Conservation (phyloP, 805 yeast genomes). For the Naumovozyma dairenensis region DNA sequence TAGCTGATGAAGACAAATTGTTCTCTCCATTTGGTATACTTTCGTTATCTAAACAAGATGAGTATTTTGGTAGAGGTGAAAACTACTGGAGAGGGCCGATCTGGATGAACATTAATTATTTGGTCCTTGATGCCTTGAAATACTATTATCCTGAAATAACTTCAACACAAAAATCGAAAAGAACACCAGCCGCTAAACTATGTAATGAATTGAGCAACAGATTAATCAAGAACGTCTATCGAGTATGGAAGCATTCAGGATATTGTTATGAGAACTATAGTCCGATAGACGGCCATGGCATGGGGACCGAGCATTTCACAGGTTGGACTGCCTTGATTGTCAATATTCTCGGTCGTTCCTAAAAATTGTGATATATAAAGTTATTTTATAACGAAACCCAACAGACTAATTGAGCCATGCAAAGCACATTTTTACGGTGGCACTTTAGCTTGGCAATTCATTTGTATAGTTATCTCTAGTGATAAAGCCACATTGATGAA, state of each 20-base stretch:
- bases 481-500: no score
- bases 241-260: conserved; percentile 68
- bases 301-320: conserved; percentile 78
- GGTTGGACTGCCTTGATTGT: conserved; percentile 91
- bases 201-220: conserved; percentile 56
- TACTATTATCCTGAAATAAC: conserved; percentile 37
- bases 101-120: conserved; percentile 87
- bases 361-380: no score
- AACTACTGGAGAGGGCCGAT: conserved; percentile 94
- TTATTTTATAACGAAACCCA: no score
- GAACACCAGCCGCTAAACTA: conserved; percentile 34
- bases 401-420: no score
- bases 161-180: conserved; percentile 11
- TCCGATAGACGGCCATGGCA: conserved; percentile 61
- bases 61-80: conserved; percentile 64
- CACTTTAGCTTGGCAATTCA: no score
- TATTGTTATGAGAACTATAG: conserved; percentile 88
- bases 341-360: conserved; percentile 58
- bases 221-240: conserved; percentile 55
- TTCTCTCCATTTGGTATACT: conserved; percentile 77
- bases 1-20: conserved; percentile 61
- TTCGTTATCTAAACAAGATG: conserved; percentile 62
- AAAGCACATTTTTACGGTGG: no score
- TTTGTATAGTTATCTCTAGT: no score
- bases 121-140: conserved; percentile 59